phyloP scores from a whole-genome alignment of 306 rosid species.

The Trifolium repens region DNA sequence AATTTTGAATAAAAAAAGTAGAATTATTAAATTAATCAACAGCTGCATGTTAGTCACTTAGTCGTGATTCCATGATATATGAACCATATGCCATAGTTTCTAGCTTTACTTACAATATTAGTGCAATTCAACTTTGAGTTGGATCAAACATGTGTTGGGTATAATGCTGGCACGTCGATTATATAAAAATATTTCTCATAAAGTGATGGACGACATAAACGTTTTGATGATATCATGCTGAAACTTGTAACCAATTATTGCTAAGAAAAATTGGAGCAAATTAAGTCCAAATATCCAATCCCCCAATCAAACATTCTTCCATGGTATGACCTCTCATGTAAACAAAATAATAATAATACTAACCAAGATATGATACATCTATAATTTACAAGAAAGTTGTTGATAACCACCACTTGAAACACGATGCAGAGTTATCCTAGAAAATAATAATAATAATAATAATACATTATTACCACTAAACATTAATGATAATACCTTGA shows the following conservation, averaged over 20 bases:
- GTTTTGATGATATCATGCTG: not conserved
- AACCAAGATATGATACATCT: no score
- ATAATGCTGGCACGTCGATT: conserved; percentile 30
- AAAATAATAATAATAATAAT: no score
- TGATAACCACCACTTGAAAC: no score
- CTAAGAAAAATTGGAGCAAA: not conserved
- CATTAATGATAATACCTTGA: no score
- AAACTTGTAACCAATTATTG: not conserved
- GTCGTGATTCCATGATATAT: no score
- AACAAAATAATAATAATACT: not conserved
- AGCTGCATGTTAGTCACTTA: no score
- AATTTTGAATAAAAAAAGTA: no score
- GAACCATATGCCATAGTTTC: not conserved
- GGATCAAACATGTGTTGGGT: conserved; percentile 9
- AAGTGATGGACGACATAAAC: not conserved
- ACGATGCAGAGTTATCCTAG: no score
- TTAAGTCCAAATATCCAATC: not conserved
- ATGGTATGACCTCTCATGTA: not conserved
- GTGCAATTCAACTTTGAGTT: not conserved
- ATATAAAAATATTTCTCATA: not conserved
- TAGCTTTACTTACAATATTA: not conserved
- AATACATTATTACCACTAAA: no score
- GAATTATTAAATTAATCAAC: no score
- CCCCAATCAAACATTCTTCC: not conserved
- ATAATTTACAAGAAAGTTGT: no score